These are phyloP conservation scores for Fusarium concolor DNA, from an alignment of 2,329 filamentous ascomycete genomes.

Conservation along the genomic window DNA sequence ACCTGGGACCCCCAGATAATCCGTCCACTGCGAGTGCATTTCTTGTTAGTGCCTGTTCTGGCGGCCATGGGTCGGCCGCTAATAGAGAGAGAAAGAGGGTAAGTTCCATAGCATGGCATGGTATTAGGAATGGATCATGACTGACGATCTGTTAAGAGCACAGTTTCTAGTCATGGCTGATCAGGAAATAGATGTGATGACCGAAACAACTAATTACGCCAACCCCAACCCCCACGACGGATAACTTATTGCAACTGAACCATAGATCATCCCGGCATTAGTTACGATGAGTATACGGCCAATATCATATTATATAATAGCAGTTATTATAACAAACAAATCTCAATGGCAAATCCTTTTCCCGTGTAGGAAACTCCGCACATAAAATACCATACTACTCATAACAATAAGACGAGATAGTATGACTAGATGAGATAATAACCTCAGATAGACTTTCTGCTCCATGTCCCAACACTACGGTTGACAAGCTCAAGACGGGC, in stretches of 20 bases:
- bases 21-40: slow-evolving; percentile 28
- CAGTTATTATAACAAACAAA: background rate
- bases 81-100: background rate
- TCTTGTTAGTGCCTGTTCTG: slow-evolving; percentile 10
- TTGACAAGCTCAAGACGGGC: slow-evolving; percentile 22
- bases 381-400: background rate
- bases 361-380: background rate
- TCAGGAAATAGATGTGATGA: slow-evolving; percentile 19
- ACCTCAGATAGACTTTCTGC: background rate
- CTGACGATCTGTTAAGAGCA: slow-evolving; percentile 11
- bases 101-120: background rate
- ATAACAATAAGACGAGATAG: background rate
- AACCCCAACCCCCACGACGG: slow-evolving; percentile 36
- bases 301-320: slow-evolving; percentile 4
- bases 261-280: slow-evolving; percentile 18
- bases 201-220: slow-evolving; percentile 16
- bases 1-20: slow-evolving; percentile 35
- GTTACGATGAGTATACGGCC: slow-evolving; percentile 5
- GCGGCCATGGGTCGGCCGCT: slow-evolving; percentile 27
- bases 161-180: slow-evolving; percentile 7
- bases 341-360: background rate
- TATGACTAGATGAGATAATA: slow-evolving; percentile 16
- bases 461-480: slow-evolving; percentile 24
- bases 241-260: slow-evolving; percentile 13
- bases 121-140: background rate